Base-by-base conservation (phyloP, 192 early-diverging fungal genomes). In the Kickxella alabastrina region DNA sequence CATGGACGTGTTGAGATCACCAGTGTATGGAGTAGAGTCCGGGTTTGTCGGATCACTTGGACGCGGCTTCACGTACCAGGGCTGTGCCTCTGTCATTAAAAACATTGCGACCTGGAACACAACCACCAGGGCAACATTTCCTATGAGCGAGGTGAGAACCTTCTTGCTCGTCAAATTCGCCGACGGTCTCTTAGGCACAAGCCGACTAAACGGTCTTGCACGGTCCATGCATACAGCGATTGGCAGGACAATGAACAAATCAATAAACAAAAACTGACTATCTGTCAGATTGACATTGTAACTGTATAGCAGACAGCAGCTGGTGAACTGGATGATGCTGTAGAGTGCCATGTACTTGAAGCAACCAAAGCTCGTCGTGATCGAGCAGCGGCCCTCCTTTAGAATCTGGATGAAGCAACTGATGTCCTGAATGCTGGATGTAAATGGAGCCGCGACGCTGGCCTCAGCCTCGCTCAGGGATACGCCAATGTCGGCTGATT, bases 341-440 rank as follows among this genome's bases (percentile, higher is more conserved):
- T 99, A 98, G 6, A 96, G 79, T 2, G 92, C 92, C 94, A 99
- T 95, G 68, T 87, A 99, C 78, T 99, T 95, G 86, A 98, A 97
- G 68, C 93, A 95, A 43, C 84, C 86, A 67, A 99, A 96, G 45
- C 87, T 90, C 2, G 97, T 99, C 25, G 93, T 92, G 19, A 99
- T 80, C 2, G 97, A 92, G 10, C 92, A 92, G n/a, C 97, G 80
- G 10, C 97, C 97, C 58, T 99, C 95, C 48, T 85, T 85, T 39
- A 92, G 82, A 19, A 98, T 82, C 43, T 82, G 72, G 18, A 90
- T 66, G 2, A 98, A 88, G 59, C 97, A 96, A 36, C 81, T 78
- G 41, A 99, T 90, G 50, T 96, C 86, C 53, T 78, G 87, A 5
- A 77, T 78, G 18, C 78, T 77, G 22, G 91, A 92, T 0, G 95